phyloP scores from a whole-genome alignment of 2,329 filamentous ascomycete genomes.

The Neospermospora avenae region DNA sequence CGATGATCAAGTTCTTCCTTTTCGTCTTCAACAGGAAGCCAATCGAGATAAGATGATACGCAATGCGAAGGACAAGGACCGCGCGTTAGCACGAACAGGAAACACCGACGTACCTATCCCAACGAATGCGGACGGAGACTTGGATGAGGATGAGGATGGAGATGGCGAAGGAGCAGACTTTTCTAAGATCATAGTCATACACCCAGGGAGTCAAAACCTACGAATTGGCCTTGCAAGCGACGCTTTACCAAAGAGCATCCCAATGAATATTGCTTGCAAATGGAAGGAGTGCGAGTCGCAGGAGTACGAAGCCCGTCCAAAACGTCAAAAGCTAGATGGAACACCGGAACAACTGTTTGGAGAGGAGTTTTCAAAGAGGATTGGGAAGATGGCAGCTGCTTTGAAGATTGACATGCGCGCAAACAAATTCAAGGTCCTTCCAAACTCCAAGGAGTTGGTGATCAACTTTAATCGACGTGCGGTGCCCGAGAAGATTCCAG shows the following conservation, averaged over 20 bases:
- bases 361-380: slow-evolving; percentile 73
- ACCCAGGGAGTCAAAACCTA: slow-evolving; percentile 92
- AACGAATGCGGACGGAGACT: slow-evolving; percentile 50
- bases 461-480: slow-evolving; percentile 89
- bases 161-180: slow-evolving; percentile 65
- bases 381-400: slow-evolving; percentile 78
- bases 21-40: slow-evolving; percentile 84
- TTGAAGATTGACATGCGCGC: slow-evolving; percentile 86
- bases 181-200: slow-evolving; percentile 91
- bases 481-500: slow-evolving; percentile 80
- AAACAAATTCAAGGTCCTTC: slow-evolving; percentile 91
- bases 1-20: slow-evolving; percentile 90
- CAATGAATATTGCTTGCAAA: slow-evolving; percentile 85
- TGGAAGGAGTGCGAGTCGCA: slow-evolving; percentile 79
- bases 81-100: slow-evolving; percentile 73
- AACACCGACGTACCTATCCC: slow-evolving; percentile 62
- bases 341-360: slow-evolving; percentile 78
- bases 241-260: slow-evolving; percentile 87
- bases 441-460: slow-evolving; percentile 96
- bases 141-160: slow-evolving; percentile 48
- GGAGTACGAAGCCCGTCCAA: slow-evolving; percentile 74
- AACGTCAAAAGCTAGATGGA: slow-evolving; percentile 56
- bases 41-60: slow-evolving; percentile 79
- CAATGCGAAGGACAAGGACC: slow-evolving; percentile 81
- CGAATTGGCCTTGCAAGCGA: slow-evolving; percentile 95